These are phyloP conservation scores for Syzygium aromaticum DNA, from an alignment of 345 rosid species.

Conservation along the genomic window DNA sequence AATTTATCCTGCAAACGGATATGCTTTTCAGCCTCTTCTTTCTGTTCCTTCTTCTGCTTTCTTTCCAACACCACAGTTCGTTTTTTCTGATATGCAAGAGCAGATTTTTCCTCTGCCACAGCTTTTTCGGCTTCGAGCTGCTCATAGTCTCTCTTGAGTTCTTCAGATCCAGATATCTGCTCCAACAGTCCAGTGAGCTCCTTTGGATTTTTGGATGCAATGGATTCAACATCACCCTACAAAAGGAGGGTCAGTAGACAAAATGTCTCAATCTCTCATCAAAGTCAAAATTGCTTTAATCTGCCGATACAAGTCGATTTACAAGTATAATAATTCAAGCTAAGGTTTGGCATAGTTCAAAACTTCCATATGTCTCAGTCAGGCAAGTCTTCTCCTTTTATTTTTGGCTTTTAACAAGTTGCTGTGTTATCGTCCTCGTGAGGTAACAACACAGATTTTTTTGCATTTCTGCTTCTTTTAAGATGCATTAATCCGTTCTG, in stretches of 20 bases:
- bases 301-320: background rate
- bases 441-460: background rate
- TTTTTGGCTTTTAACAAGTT: background rate
- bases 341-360: background rate
- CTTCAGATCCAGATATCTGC: constrained; percentile 96
- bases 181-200: constrained; percentile 86
- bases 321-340: background rate
- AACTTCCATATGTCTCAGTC: background rate
- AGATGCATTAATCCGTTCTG: background rate
- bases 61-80: constrained; percentile 71
- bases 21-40: constrained; percentile 98
- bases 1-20: constrained; percentile 74
- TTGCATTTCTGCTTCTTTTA: background rate
- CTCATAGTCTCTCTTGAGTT: constrained; percentile 86
- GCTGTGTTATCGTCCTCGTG: background rate
- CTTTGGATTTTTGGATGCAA: constrained; percentile 93
- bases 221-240: constrained; percentile 98
- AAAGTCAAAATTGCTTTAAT: background rate
- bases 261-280: background rate
- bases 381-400: background rate
- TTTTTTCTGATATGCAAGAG: constrained; percentile 75
- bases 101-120: constrained; percentile 80
- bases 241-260: background rate
- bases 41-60: constrained; percentile 97
- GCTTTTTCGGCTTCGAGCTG: constrained; percentile 68